Evolutionary conservation across 768 basidiomycete genomes (phyloP).

Genomic region (Arthromyces matolae): DNA sequence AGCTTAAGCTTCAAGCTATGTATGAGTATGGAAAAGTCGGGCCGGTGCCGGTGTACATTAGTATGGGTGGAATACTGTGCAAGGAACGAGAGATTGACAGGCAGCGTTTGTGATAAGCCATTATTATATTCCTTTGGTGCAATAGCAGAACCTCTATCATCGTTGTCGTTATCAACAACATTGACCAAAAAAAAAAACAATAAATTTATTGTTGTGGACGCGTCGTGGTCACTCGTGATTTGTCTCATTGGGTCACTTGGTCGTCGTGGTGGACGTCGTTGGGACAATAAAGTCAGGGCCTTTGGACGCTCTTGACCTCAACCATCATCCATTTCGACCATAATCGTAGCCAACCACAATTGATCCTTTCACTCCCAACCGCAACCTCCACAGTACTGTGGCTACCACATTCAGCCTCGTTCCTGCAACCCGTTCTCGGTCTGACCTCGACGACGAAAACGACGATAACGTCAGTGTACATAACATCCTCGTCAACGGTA

Average conservation of each 20-base stretch:
- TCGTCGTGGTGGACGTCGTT: slow-evolving; percentile 12
- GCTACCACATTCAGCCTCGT: slow-evolving; percentile 48
- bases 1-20: no score
- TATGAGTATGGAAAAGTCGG: no score
- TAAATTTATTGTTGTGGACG: background rate
- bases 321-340: slow-evolving; percentile 7
- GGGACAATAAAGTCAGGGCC: slow-evolving; percentile 15
- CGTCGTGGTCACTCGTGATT: slow-evolving; percentile 19
- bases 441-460: slow-evolving; percentile 55
- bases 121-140: no score
- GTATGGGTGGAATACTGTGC: no score
- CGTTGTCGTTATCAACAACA: no score
- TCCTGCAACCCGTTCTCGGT: slow-evolving; percentile 61
- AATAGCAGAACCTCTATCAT: no score
- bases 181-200: no score
- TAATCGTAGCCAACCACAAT: slow-evolving; percentile 48
- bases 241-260: slow-evolving; percentile 19
- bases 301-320: slow-evolving; percentile 7
- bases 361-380: slow-evolving; percentile 62
- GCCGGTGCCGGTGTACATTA: no score
- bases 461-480: slow-evolving; percentile 12
- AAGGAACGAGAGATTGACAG: no score
- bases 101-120: no score
- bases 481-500: slow-evolving; percentile 31
- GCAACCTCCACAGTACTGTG: slow-evolving; percentile 50